Percentiles rank a stretch among this genome's conserved stretches.
phyloP scores from a whole-genome alignment of 2,329 filamentous ascomycete species.

The Diplodia intermedia region DNA sequence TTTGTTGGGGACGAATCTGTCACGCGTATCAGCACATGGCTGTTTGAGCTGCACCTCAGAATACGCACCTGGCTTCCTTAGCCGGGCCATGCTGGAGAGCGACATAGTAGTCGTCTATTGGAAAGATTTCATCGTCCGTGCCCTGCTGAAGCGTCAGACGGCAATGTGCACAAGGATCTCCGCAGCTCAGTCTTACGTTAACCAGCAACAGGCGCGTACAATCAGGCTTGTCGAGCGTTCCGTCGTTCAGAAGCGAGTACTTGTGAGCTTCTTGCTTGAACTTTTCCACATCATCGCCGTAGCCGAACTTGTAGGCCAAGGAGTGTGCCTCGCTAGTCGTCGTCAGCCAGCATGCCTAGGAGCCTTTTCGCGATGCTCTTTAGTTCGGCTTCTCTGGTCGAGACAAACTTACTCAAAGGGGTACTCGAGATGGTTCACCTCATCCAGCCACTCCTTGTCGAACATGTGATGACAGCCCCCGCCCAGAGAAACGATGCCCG shows the following conservation, averaged over 20 bases:
- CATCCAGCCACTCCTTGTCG: slow-evolving; percentile 59
- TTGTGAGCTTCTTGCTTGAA: slow-evolving; percentile 59
- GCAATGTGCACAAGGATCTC: background rate
- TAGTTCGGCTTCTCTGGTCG: background rate
- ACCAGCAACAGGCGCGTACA: slow-evolving; percentile 62
- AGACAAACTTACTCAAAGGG: slow-evolving; percentile 58
- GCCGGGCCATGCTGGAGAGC: slow-evolving; percentile 60
- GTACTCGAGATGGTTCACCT: slow-evolving; percentile 64
- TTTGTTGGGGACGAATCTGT: slow-evolving; percentile 50
- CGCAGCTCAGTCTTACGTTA: slow-evolving; percentile 48
- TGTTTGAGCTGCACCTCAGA: slow-evolving; percentile 13
- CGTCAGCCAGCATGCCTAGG: background rate
- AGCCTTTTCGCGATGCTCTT: background rate
- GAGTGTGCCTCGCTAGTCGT: slow-evolving; percentile 53
- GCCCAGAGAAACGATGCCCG: slow-evolving; percentile 61
- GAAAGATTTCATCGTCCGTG: slow-evolving; percentile 67
- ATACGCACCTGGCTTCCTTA: slow-evolving; percentile 55
- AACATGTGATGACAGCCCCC: slow-evolving; percentile 68
- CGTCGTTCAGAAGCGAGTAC: slow-evolving; percentile 63
- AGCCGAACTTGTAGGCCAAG: slow-evolving; percentile 58
- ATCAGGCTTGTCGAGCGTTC: slow-evolving; percentile 58
- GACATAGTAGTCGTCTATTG: slow-evolving; percentile 66
- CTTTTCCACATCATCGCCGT: slow-evolving; percentile 44
- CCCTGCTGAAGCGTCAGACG: slow-evolving; percentile 42
- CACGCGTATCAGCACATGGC: slow-evolving; percentile 9